Evolutionary conservation across 805 yeast species (phyloP).

Genomic region (Monosporozyma servazzii): DNA sequence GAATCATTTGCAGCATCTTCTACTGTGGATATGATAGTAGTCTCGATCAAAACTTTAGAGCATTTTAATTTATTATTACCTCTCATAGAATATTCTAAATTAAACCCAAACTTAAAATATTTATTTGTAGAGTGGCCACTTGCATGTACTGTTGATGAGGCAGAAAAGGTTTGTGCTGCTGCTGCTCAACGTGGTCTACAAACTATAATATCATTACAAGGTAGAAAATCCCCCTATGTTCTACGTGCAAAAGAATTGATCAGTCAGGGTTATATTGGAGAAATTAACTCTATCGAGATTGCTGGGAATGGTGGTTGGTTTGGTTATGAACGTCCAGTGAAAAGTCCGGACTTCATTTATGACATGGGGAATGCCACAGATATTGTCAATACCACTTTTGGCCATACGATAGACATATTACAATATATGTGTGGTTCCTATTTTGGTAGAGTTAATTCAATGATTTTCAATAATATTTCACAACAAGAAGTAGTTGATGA

Average conservation of each 20-base stretch:
- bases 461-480: slow-evolving; percentile 26
- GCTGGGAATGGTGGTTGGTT: slow-evolving; percentile 28
- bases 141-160: slow-evolving; percentile 19
- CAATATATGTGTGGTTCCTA: slow-evolving; percentile 27
- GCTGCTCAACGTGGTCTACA: slow-evolving; percentile 22
- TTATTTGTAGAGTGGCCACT: slow-evolving; percentile 26
- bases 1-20: slow-evolving; percentile 17
- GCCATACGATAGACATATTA: slow-evolving; percentile 25
- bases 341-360: slow-evolving; percentile 21
- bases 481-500: slow-evolving; percentile 23
- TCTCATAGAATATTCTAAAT: slow-evolving; percentile 15
- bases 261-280: slow-evolving; percentile 24
- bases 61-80: slow-evolving; percentile 15
- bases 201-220: slow-evolving; percentile 25
- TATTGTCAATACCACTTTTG: slow-evolving; percentile 24
- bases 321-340: slow-evolving; percentile 24
- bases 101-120: slow-evolving; percentile 19
- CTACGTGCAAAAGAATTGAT: slow-evolving; percentile 26
- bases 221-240: slow-evolving; percentile 26
- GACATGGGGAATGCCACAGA: slow-evolving; percentile 24
- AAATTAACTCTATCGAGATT: slow-evolving; percentile 25
- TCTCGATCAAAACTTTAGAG: slow-evolving; percentile 16
- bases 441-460: slow-evolving; percentile 20
- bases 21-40: slow-evolving; percentile 23
- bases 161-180: slow-evolving; percentile 20